phyloP scores from a whole-genome alignment of 2,329 filamentous ascomycete species.

The Elsinoe fawcettii region DNA sequence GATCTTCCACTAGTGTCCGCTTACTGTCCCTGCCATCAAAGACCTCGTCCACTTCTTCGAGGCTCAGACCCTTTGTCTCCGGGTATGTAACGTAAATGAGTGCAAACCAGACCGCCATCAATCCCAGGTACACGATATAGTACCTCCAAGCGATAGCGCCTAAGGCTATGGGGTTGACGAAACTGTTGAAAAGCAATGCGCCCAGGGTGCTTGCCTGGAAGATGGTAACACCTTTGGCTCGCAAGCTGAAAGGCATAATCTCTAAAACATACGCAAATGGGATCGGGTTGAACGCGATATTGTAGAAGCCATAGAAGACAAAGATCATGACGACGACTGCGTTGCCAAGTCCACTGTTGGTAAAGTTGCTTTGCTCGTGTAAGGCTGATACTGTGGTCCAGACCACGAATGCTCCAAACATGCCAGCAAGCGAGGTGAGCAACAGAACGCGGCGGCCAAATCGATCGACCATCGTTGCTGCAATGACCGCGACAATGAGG shows the following conservation, averaged over 20 bases:
- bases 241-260: slow-evolving; percentile 24
- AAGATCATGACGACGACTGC: slow-evolving; percentile 35
- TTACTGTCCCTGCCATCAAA: slow-evolving; percentile 29
- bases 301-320: slow-evolving; percentile 33
- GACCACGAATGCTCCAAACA: slow-evolving; percentile 32
- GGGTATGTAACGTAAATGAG: slow-evolving; percentile 28
- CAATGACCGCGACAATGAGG: slow-evolving; percentile 48
- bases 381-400: slow-evolving; percentile 41
- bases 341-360: slow-evolving; percentile 24
- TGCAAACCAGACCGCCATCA: slow-evolving; percentile 23
- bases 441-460: slow-evolving; percentile 27
- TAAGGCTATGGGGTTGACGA: slow-evolving; percentile 34
- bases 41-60: slow-evolving; percentile 40
- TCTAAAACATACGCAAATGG: slow-evolving; percentile 25
- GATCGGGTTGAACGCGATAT: slow-evolving; percentile 30
- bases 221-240: slow-evolving; percentile 18
- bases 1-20: background rate
- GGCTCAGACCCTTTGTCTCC: slow-evolving; percentile 25
- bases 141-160: slow-evolving; percentile 27
- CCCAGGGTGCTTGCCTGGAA: slow-evolving; percentile 16
- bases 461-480: slow-evolving; percentile 27
- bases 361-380: slow-evolving; percentile 34
- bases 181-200: slow-evolving; percentile 26
- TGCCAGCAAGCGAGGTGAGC: slow-evolving; percentile 29
- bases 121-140: slow-evolving; percentile 28